A percentile compares a stretch with the other conserved stretches of the same genome.
Conservation (phyloP, 495 filamentous ascomycete genomes). For the Hyaloscypha finlandica region DNA sequence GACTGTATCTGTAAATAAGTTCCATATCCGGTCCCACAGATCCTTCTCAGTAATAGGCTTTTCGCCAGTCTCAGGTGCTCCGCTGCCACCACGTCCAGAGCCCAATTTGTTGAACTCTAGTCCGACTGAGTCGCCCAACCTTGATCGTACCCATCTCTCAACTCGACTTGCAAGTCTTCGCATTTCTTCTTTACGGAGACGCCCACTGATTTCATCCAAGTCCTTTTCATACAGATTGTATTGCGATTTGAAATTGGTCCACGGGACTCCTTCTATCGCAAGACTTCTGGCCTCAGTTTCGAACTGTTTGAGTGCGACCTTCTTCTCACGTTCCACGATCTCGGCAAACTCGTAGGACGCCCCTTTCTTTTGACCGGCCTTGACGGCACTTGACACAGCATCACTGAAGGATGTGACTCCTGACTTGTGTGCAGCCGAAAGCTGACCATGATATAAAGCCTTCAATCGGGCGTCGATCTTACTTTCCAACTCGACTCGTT, state of each 20-base stretch:
- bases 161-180: slow-evolving; percentile 84
- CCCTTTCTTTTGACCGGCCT: slow-evolving; percentile 87
- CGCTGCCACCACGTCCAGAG: slow-evolving; percentile 76
- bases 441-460: slow-evolving; percentile 81
- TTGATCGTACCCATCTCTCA: slow-evolving; percentile 88
- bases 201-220: slow-evolving; percentile 78
- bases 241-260: slow-evolving; percentile 69
- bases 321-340: slow-evolving; percentile 84
- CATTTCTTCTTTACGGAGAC: slow-evolving; percentile 92
- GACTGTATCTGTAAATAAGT: slow-evolving; percentile 80
- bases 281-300: slow-evolving; percentile 73
- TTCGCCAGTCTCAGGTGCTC: slow-evolving; percentile 75
- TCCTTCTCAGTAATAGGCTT: slow-evolving; percentile 63
- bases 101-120: slow-evolving; percentile 94
- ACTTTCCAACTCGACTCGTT: slow-evolving; percentile 78
- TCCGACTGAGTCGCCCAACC: slow-evolving; percentile 83
- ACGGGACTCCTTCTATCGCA: slow-evolving; percentile 72
- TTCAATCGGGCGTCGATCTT: slow-evolving; percentile 88
- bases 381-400: slow-evolving; percentile 74
- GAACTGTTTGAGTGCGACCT: slow-evolving; percentile 71
- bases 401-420: slow-evolving; percentile 88
- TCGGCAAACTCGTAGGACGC: slow-evolving; percentile 89
- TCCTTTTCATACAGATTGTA: slow-evolving; percentile 69
- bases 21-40: slow-evolving; percentile 97
- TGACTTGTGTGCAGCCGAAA: slow-evolving; percentile 83